These are phyloP conservation scores for Diplodia mutila DNA, from an alignment of 2,329 filamentous ascomycete genomes.

Conservation along the genomic window DNA sequence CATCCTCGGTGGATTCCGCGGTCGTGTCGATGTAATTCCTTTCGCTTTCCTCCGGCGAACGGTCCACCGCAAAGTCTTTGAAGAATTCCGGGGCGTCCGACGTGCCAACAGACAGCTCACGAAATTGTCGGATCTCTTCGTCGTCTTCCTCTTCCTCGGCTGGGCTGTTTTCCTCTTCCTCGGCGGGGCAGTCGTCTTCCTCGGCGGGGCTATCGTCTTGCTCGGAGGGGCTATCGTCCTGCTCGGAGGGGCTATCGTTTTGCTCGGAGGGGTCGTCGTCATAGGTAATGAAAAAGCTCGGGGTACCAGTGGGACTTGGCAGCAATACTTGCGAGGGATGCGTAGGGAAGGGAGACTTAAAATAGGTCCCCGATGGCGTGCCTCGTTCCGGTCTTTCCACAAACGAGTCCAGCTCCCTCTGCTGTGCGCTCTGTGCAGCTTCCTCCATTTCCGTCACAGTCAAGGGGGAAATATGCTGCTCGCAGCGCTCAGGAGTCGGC, in stretches of 20 bases:
- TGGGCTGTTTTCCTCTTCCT: neutral
- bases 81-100: constrained; percentile 17
- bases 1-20: constrained; percentile 8
- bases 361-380: constrained; percentile 19
- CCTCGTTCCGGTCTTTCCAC: constrained; percentile 15
- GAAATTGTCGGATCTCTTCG: neutral
- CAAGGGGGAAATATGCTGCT: constrained; percentile 12
- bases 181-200: neutral
- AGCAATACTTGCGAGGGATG: constrained; percentile 18
- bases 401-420: neutral
- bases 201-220: neutral
- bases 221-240: neutral
- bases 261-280: neutral
- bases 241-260: neutral
- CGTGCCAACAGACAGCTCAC: constrained; percentile 5
- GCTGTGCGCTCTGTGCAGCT: constrained; percentile 1
- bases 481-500: constrained; percentile 14
- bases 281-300: neutral
- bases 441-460: constrained; percentile 9
- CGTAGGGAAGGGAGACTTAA: constrained; percentile 9
- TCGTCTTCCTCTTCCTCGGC: neutral
- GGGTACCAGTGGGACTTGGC: neutral
- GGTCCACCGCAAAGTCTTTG: neutral
- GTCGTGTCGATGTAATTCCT: constrained; percentile 7
- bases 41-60: neutral